phyloP scores from a whole-genome alignment of 306 rosid species.

The Vicia sativa region DNA sequence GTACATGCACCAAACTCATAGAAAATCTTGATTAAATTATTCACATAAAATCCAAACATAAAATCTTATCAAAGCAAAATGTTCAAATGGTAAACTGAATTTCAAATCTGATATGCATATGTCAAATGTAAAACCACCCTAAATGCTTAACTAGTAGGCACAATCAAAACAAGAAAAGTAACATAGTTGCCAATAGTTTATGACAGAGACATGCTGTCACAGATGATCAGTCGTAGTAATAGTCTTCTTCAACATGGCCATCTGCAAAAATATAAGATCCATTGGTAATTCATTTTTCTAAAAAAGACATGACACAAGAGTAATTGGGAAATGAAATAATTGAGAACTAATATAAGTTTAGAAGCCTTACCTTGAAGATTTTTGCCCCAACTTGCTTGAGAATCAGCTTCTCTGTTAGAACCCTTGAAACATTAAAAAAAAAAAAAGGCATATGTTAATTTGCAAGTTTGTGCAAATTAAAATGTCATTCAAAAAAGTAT shows the following conservation, averaged over 20 bases:
- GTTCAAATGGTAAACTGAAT: too few species aligned
- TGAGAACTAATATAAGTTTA: slow-evolving; percentile 18
- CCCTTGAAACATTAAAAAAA: slow-evolving; percentile 56
- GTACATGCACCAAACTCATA: too few species aligned
- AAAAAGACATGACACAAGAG: too few species aligned
- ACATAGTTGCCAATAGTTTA: background rate
- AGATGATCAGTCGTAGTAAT: background rate
- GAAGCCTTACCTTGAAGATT: slow-evolving; percentile 58
- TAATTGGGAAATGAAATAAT: background rate
- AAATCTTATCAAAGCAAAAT: too few species aligned
- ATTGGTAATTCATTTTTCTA: background rate
- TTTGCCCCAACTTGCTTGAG: slow-evolving; percentile 68
- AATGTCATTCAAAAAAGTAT: background rate
- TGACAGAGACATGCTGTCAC: background rate
- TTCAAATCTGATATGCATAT: too few species aligned
- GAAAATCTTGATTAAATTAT: background rate
- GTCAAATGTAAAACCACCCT: background rate
- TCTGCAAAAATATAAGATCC: background rate
- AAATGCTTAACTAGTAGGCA: background rate
- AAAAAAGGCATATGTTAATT: too few species aligned
- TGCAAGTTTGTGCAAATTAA: background rate
- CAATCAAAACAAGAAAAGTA: slow-evolving; percentile 3
- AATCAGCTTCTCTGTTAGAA: slow-evolving; percentile 77
- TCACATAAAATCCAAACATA: background rate
- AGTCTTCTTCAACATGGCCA: background rate